Base-by-base conservation (phyloP, 495 filamentous ascomycete genomes). In the Bathelium albidoporum region DNA sequence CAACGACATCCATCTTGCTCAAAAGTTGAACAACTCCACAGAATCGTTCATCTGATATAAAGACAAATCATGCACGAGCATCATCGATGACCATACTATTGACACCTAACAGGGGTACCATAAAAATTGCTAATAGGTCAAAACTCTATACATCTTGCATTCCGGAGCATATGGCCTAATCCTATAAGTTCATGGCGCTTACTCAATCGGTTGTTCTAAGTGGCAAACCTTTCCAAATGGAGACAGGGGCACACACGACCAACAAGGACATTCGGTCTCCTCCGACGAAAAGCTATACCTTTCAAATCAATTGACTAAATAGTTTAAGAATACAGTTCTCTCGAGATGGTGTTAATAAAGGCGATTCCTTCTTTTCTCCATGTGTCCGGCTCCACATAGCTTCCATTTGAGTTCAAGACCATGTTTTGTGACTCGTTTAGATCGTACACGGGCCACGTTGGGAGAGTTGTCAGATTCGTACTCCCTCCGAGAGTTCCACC, bases 371-470 rank as follows among this genome's bases (percentile, higher is more conserved):
- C 74, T 62, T 72, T 73, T 29, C 76, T 65, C 58, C 71, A 80
- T 11, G 71, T 76, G 64, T 76, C 76, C 2, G 32, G 55, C 65
- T 80, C 78, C 0, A 75, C 67, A 58, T 68, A 76, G 36, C 72
- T 73, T 29, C 66, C 67, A 45, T 76, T 75, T 10, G 74, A 70
- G 34, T 78, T 73, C 32, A 80, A 60, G 20, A 78, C 76, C 69
- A 80, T 78, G 58, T 76, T 77, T 66, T 41, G 70, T 18, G 81
- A 80, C 10, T 64, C 69, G 14, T 66, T 59, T 5, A 71, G 60
- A n/a, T 65, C 66, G 64, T 83, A 83, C 36, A 62, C 64, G 22
- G 76, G 75, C 82, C 81, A 84, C 32, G 72, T 64, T 5, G 74
- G 71, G 24, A 75, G 66, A 41, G 59, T 59, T 28, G 31, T 59